Evolutionary conservation across 129 eudicot genomes (phyloP), one percentile per base, ranked within the genome.

Genomic region (Arctium minus): DNA sequence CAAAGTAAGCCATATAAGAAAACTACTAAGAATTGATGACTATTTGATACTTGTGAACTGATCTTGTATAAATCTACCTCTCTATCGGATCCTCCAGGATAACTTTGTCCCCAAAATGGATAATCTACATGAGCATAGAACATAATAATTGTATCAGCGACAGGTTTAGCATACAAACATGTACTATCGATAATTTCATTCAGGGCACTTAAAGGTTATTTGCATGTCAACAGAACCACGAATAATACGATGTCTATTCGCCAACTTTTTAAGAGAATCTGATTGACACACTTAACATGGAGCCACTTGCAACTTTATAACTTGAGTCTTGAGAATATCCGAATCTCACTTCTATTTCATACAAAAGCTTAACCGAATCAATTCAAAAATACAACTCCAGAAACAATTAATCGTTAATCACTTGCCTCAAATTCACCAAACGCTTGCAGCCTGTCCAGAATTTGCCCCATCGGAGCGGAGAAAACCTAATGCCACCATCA

Each of bases 341-440:
- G 81, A 75, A 85, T 81, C 79, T 56, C 83, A 44, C 70, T 39
- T 62, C 72, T 46, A 69, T 46, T 81, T 75, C 84, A 70, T 13
- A 44, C 44, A 85, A 69, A 36, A 79, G 83, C 50, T 33, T 74
- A 65, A 84, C 83, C 53, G 76, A 84, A 84, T 84, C 87, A 84
- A 84, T 42, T 74, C n/a, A 76, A 37, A 13, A 29, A 56, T 13
- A 70, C 33, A 72, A 10, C 79, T 77, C 78, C 17, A 53, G 10
- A 78, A 78, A 4, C 36, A 56, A 70, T 60, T 32, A 70, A 53
- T 27, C 27, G 64, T 10, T 17, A 30, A 71, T 56, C 6, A 53
- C 82, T 83, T 76, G 88, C 99, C 91, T 96, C 91, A 77, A 96
- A 96, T 92, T 96, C 99, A 56, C 99, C 99, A 72, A 93, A 96